phyloP scores from a whole-genome alignment of 2,329 filamentous ascomycete species.

The Botrytis fragariae region DNA sequence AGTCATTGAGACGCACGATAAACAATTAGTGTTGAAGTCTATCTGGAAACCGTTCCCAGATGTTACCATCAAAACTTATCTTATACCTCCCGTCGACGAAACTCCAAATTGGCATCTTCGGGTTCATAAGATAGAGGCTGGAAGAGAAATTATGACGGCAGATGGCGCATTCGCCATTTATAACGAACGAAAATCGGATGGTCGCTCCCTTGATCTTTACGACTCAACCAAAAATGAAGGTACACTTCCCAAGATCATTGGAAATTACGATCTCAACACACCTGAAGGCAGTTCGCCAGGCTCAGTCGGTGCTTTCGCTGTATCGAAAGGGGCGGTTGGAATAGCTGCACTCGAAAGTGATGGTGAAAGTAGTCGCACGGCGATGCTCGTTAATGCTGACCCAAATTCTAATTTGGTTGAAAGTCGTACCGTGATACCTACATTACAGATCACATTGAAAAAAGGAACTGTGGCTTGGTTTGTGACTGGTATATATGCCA shows the following conservation, averaged over 20 bases:
- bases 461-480: constrained; percentile 63
- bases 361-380: constrained; percentile 40
- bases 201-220: constrained; percentile 52
- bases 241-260: constrained; percentile 54
- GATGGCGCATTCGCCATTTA: constrained; percentile 73
- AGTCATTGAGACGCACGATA: constrained; percentile 55
- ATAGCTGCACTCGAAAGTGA: constrained; percentile 51
- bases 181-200: constrained; percentile 49
- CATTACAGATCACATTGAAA: constrained; percentile 60
- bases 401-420: constrained; percentile 77
- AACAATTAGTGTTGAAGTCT: constrained; percentile 60
- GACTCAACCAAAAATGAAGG: constrained; percentile 48
- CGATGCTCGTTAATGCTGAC: constrained; percentile 70
- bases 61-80: constrained; percentile 62
- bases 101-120: constrained; percentile 70
- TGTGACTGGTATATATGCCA: constrained; percentile 67
- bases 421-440: constrained; percentile 68
- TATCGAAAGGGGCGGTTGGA: constrained; percentile 53
- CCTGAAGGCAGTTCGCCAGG: constrained; percentile 54
- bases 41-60: constrained; percentile 70
- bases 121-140: constrained; percentile 59
- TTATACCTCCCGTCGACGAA: constrained; percentile 58
- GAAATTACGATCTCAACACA: constrained; percentile 57
- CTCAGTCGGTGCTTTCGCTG: constrained; percentile 52
- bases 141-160: constrained; percentile 63